phyloP scores from a whole-genome alignment of 2,329 filamentous ascomycete genomes.

The Colletotrichum coccodes region DNA sequence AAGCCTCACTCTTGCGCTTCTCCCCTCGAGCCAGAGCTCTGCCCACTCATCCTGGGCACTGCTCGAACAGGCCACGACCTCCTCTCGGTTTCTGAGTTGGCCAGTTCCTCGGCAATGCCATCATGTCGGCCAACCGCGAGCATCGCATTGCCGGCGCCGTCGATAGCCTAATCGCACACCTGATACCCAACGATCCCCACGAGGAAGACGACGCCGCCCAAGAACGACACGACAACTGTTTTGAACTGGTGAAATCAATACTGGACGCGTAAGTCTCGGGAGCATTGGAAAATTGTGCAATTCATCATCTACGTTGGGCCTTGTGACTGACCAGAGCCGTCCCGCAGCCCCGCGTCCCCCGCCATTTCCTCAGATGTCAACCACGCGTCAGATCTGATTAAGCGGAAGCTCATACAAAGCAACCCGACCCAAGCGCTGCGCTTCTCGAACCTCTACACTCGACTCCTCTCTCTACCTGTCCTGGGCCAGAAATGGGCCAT shows the following conservation, averaged over 20 bases:
- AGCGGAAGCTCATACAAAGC: constrained; percentile 83
- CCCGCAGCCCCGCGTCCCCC: constrained; percentile 58
- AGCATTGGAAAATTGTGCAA: too few species aligned
- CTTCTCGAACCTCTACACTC: constrained; percentile 91
- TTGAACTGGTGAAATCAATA: constrained; percentile 60
- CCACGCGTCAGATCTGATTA: constrained; percentile 93
- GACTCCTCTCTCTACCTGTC: constrained; percentile 89
- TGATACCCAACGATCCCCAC: constrained; percentile 73
- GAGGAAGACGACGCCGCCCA: constrained; percentile 76
- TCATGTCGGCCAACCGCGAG: constrained; percentile 44
- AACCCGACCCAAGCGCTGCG: constrained; percentile 82
- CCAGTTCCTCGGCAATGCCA: constrained; percentile 26
- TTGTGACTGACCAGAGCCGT: constrained; percentile 2
- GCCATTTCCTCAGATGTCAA: constrained; percentile 79
- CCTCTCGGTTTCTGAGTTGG: neutral
- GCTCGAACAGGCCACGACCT: neutral
- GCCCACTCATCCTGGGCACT: neutral
- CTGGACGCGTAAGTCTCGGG: constrained; percentile 57
- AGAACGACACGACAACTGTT: constrained; percentile 73
- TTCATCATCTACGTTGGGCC: neutral
- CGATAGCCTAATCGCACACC: constrained; percentile 79
- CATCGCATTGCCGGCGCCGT: constrained; percentile 83
- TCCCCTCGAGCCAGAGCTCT: neutral
- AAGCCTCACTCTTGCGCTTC: neutral
- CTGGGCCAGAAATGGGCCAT: constrained; percentile 98